Evolutionary conservation across 805 yeast species (phyloP).

Genomic region (Spathaspora sp.): DNA sequence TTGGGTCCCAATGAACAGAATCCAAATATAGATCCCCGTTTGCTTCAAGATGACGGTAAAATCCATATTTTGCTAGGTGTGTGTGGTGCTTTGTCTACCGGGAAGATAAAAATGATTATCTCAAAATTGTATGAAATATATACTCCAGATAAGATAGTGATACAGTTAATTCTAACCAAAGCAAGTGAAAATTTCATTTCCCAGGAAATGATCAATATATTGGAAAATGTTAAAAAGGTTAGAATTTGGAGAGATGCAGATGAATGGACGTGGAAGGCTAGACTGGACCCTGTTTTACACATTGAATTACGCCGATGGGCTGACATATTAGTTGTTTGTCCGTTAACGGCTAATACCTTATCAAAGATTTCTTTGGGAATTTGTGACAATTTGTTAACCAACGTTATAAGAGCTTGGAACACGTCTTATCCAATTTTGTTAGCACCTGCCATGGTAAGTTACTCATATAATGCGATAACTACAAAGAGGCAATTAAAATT

Average conservation of each 20-base stretch:
- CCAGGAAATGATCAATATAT: conserved; percentile 37
- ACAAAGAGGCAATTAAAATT: conserved; percentile 79
- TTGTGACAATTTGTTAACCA: conserved; percentile 88
- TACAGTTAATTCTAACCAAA: conserved; percentile 52
- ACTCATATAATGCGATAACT: conserved; percentile 84
- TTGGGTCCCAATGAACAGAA: conserved; percentile 30
- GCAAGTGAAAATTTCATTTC: conserved; percentile 52
- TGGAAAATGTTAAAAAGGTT: conserved; percentile 40
- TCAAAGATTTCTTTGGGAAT: conserved; percentile 87
- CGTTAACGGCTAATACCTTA: conserved; percentile 87
- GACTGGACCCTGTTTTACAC: conserved; percentile 90
- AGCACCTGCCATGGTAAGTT: conserved; percentile 96
- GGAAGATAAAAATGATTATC: conserved; percentile 51
- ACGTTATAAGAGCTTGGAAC: conserved; percentile 94
- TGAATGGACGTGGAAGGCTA: conserved; percentile 75
- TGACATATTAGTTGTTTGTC: conserved; percentile 88
- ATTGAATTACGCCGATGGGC: conserved; percentile 97
- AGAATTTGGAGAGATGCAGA: conserved; percentile 56
- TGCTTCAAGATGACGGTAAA: conserved; percentile 52
- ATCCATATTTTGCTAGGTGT: conserved; percentile 55
- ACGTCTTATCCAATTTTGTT: conserved; percentile 81
- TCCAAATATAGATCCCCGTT: conserved; percentile 50
- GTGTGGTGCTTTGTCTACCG: conserved; percentile 53
- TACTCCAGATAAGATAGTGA: conserved; percentile 45
- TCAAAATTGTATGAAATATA: conserved; percentile 50